Base-by-base conservation (phyloP, 345 rosid genomes). In the Aquilaria yunnanensis region DNA sequence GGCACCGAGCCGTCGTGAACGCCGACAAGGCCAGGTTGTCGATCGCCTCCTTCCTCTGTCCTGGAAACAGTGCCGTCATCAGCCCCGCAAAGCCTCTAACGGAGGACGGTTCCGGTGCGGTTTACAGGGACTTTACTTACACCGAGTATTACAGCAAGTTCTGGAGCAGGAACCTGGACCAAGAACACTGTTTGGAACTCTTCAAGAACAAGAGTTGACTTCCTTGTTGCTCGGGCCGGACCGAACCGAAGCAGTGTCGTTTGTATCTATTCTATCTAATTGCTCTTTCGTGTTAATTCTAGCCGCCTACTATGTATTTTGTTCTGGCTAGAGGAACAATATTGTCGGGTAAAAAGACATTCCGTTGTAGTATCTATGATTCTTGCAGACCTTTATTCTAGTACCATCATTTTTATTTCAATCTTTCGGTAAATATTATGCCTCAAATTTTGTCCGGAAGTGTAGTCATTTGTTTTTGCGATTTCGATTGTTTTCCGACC, bases 141-240 rank as follows among this genome's bases (percentile, higher is more conserved):
- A 80, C 82, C 1, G 98, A 92, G 65, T 92, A 92, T 59, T 92
- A 92, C 78, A 80, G 69, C 14, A 87, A 80, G 78, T 92, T 92
- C 52, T 92, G 96, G 95, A 92, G 96, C 83, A 75, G 90, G 71
- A 71, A 92, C 69, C 63, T 92, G 75, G 96, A 92, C 64, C 81
- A 89, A 70, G 83, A 86, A 45, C 96, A 85, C 56, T 92, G 96
- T 63, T 82, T 89, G 57, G 89, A 92, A 70, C 85, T 82, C 64
- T 92, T 92, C 82, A 75, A 71, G 74, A 80, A 71, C 72, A 57
- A 67, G 49, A 16, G 16, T 16, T 29, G 34, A 62, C 55, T 23
- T 10, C n/a, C 43, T 37, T 23, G 0, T 45, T 3, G 7, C 23
- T 12, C 23, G 56, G 47, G 2, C 3, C 9, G 23, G 23, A 23